Evolutionary conservation across 495 filamentous ascomycete genomes (phyloP), one percentile per base, ranked within the genome.

Genomic region (Jackrogersella multiformis): DNA sequence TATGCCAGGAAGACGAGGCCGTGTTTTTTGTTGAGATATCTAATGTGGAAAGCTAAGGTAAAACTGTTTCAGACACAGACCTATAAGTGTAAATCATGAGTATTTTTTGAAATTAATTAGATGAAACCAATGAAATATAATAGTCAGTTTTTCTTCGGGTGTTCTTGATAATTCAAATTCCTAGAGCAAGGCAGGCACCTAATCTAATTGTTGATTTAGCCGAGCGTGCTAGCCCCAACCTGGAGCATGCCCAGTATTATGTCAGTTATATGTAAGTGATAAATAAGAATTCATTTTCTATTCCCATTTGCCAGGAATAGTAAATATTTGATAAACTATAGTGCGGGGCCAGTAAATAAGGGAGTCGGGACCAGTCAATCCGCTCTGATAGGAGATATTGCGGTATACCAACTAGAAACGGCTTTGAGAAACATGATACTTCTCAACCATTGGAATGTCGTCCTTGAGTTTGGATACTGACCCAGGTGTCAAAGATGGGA

Each of bases 71-170:
- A n/a, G n/a, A n/a, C n/a, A n/a, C 46, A 54, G 48, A 13, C 20
- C 20, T 28, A 42, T 18, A 42, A 10, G 12, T 45, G n/a, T 35
- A 49, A 53, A 15, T 55, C 30, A 15, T 53, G 30, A 30, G 38
- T 36, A 48, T 56, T 53, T 32, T 13, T 44, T 9, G 21, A 68
- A n/a, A 38, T 34, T 7, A 30, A 8, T 10, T 16, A 32, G 53
- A 64, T 65, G 52, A 59, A 46, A 63, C 64, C 58, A 69, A 48
- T 59, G 51, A 73, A 56, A 72, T 73, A 76, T 76, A 74, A 56
- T 38, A 56, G 38, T 15, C 26, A 2, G 15, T 5, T 26, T 13
- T 20, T 15, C 44, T 42, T 5, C 3, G 20, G 36, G 15, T 34
- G 42, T 44, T 28, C n/a, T 21, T 20, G 26, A 20, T 53, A 44